Evolutionary conservation across 1,284 basidiomycete genomes (phyloP), one percentile per base, ranked within the genome.

Genomic region (Gymnopus androsaceus): DNA sequence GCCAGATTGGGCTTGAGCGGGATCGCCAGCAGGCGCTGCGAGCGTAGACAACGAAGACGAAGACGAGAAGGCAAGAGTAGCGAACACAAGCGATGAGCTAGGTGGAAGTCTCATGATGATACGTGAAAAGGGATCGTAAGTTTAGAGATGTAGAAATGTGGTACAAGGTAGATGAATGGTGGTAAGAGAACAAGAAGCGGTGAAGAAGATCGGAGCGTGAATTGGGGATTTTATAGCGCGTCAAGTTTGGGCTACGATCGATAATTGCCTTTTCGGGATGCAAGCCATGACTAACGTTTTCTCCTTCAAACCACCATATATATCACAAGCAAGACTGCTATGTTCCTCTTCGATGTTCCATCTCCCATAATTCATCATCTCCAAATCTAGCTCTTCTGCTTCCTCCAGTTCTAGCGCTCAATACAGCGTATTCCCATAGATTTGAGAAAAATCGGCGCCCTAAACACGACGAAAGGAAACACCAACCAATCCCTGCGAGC

Each of bases 381-480:
- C 74, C 69, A 59, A 62, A 76, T 70, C 31, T 72, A 68, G 55
- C 72, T 63, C 55, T 66, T 63, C 49, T 63, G 60, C 46, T 63
- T 62, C 14, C 62, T 63, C 53, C 61, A 59, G 42, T 62, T 57
- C 66, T 64, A 5, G 75, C 67, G 51, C 71, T 74, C 28, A 73
- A 59, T 5, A 72, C 55, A 12, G 65, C 61, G 31, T 74, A 74
- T 41, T 80, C 70, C 82, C 81, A 84, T 17, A 82, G 61, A 41
- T 75, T 74, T 25, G 72, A 69, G 30, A 82, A 55, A 15, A 71
- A 64, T 25, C 69, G 70, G 40, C 75, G 68, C 23, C 86, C 85
- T 58, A 87, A 65, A 70, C 86, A 87, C 4, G 84, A 86, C 33
- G 84, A 86, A 50, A 87, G 67, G 55, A 87, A 69, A 64, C 86